Evolutionary conservation across 1,139 yeast species (phyloP).

Genomic region (Hyphopichia pseudoburtonii): DNA sequence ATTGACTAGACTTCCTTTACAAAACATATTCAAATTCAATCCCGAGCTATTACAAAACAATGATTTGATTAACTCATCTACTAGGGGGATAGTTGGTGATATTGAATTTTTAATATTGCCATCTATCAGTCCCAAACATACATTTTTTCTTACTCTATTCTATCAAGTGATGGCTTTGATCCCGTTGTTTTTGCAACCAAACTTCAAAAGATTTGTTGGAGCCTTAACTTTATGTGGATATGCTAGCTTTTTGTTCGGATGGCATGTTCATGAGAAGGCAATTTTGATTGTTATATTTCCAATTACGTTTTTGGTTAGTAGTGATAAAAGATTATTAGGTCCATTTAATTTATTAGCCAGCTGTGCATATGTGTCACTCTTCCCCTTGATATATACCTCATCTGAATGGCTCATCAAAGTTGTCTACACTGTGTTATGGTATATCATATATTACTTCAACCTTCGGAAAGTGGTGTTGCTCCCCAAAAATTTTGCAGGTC

Average conservation of each 20-base stretch:
- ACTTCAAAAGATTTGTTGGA: slow-evolving; percentile 76
- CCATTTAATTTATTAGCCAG: slow-evolving; percentile 68
- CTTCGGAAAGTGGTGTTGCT: slow-evolving; percentile 65
- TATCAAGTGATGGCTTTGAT: slow-evolving; percentile 77
- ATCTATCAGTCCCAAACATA: slow-evolving; percentile 70
- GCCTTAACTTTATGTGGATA: slow-evolving; percentile 86
- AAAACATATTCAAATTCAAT: slow-evolving; percentile 34
- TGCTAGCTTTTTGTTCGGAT: slow-evolving; percentile 90
- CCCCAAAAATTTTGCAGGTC: slow-evolving; percentile 47
- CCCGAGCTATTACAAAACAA: slow-evolving; percentile 24
- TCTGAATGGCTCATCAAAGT: slow-evolving; percentile 78
- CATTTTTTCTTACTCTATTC: slow-evolving; percentile 76
- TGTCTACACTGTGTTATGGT: slow-evolving; percentile 83
- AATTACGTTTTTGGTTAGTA: slow-evolving; percentile 70
- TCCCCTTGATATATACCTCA: slow-evolving; percentile 82
- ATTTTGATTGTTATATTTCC: slow-evolving; percentile 88
- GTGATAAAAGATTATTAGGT: slow-evolving; percentile 69
- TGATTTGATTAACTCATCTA: slow-evolving; percentile 43
- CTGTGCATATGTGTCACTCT: slow-evolving; percentile 83
- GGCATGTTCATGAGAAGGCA: slow-evolving; percentile 99
- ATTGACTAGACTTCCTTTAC: slow-evolving; percentile 36
- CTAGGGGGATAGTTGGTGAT: slow-evolving; percentile 92
- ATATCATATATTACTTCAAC: slow-evolving; percentile 70
- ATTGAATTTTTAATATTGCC: slow-evolving; percentile 81
- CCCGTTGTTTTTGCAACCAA: slow-evolving; percentile 76